Evolutionary conservation across 176 grass and related monocot species (phyloP).

Genomic region (Calamus simplicifolius): DNA sequence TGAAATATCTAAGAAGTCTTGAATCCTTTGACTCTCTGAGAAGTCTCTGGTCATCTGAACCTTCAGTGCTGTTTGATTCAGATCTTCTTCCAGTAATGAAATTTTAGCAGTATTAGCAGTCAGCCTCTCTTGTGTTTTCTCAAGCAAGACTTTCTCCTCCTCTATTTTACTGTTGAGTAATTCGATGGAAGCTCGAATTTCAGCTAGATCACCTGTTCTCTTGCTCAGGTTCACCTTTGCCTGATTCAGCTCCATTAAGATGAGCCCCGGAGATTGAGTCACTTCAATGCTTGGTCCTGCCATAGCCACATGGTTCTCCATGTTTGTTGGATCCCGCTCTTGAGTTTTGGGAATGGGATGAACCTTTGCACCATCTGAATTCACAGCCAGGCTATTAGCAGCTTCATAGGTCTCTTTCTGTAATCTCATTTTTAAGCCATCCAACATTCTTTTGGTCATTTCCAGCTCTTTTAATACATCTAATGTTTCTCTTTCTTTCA

Average conservation of each 20-base stretch:
- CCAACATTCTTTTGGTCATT: constrained; percentile 60
- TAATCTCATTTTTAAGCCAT: constrained; percentile 60
- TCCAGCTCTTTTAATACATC: constrained; percentile 79
- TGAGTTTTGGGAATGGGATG: constrained; percentile 12
- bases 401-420: constrained; percentile 29
- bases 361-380: not conserved
- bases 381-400: not conserved
- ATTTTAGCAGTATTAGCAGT: constrained; percentile 35
- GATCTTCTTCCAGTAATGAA: constrained; percentile 55
- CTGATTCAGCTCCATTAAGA: constrained; percentile 39
- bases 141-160: constrained; percentile 47
- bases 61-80: constrained; percentile 43
- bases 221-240: constrained; percentile 41
- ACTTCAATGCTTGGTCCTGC: not conserved
- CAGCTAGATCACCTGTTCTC: constrained; percentile 49
- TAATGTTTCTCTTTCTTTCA: constrained; percentile 80
- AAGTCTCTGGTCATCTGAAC: constrained; percentile 35
- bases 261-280: constrained; percentile 14
- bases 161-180: constrained; percentile 41
- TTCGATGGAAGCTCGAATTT: constrained; percentile 37
- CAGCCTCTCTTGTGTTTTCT: constrained; percentile 45
- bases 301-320: not conserved
- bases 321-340: constrained; percentile 30
- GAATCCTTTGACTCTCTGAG: constrained; percentile 27
- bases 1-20: constrained; percentile 34